Evolutionary conservation across 306 rosid species (phyloP).

Genomic region (Lathyrus aphaca): DNA sequence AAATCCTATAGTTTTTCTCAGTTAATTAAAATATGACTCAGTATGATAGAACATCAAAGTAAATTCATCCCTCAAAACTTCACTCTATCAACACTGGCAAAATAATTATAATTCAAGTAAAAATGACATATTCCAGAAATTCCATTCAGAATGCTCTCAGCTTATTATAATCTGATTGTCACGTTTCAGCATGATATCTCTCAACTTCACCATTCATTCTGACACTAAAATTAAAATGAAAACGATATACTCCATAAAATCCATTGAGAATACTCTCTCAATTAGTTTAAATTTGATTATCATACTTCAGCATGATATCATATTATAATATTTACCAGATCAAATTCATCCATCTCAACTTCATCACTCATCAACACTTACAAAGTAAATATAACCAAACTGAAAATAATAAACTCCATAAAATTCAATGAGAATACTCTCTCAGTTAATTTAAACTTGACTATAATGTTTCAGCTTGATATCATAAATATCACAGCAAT

Average conservation of each 20-base stretch:
- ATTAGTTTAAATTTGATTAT: not conserved
- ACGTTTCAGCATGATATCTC: not conserved
- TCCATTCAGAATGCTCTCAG: slow-evolving; percentile 1
- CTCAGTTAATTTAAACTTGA: not conserved
- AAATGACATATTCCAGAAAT: not conserved
- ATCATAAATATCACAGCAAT: not conserved
- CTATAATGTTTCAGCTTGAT: not conserved
- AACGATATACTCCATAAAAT: not conserved
- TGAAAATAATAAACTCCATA: not conserved
- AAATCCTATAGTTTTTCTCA: not conserved
- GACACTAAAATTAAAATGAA: not conserved
- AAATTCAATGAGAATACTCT: not conserved
- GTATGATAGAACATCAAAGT: not conserved
- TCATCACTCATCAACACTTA: not conserved
- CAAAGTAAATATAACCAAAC: not conserved
- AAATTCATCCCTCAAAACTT: slow-evolving; percentile 5
- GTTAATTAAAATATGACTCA: not conserved
- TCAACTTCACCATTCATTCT: not conserved
- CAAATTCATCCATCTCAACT: not conserved
- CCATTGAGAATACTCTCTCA: not conserved
- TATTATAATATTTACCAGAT: not conserved
- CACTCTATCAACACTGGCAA: not conserved
- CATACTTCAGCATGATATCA: not conserved
- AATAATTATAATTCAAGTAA: not conserved
- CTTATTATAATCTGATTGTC: not conserved